Percentiles rank a stretch among this genome's conserved stretches.
Evolutionary conservation across 257 asterid genomes (phyloP).

Genomic region (Verbena officinalis): DNA sequence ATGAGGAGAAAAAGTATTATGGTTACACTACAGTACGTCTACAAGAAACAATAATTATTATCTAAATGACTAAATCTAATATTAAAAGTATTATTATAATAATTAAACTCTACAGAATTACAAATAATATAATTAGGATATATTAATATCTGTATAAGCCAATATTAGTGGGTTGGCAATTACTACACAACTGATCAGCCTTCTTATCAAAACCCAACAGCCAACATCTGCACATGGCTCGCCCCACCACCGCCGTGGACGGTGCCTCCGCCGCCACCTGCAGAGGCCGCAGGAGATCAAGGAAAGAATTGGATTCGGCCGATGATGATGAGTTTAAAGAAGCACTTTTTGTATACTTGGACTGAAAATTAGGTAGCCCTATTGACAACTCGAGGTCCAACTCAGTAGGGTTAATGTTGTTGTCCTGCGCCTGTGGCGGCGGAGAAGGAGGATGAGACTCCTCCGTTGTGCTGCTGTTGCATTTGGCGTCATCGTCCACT

Average conservation of each 20-base stretch:
- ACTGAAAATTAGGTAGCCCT: slow-evolving; percentile 51
- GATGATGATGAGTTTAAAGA: slow-evolving; percentile 36
- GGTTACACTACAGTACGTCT: background rate
- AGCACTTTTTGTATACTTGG: slow-evolving; percentile 31
- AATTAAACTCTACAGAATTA: slow-evolving; percentile 17
- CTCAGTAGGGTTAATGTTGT: background rate
- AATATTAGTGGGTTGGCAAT: slow-evolving; percentile 44
- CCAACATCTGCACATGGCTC: slow-evolving; percentile 58
- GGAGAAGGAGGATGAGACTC: slow-evolving; percentile 46
- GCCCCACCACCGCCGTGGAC: slow-evolving; percentile 29
- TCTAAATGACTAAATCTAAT: slow-evolving; percentile 22
- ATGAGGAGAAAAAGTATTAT: background rate
- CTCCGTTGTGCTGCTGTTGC: slow-evolving; percentile 81
- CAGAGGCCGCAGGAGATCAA: slow-evolving; percentile 37
- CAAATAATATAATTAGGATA: slow-evolving; percentile 25
- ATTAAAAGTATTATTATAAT: no score
- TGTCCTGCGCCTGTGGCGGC: slow-evolving; percentile 21
- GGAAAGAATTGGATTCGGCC: slow-evolving; percentile 40
- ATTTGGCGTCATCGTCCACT: slow-evolving; percentile 54
- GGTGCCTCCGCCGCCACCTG: slow-evolving; percentile 22
- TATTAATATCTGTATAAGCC: slow-evolving; percentile 44
- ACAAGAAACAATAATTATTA: slow-evolving; percentile 1
- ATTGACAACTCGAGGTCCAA: slow-evolving; percentile 70
- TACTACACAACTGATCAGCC: slow-evolving; percentile 49
- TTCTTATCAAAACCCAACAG: slow-evolving; percentile 48